Evolutionary conservation across 306 rosid species (phyloP).

Genomic region (Geum urbanum): DNA sequence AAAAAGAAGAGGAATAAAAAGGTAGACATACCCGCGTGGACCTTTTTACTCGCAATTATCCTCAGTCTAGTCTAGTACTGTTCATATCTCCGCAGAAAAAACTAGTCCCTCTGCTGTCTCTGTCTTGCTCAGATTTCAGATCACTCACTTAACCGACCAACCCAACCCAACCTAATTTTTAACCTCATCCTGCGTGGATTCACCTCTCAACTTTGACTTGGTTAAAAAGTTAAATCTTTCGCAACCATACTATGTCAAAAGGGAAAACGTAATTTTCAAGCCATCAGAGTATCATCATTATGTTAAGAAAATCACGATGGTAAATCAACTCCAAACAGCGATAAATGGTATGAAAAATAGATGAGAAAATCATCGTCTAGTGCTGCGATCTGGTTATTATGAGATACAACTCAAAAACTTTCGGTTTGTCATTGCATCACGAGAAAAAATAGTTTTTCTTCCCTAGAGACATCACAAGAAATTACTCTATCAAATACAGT

Average conservation of each 20-base stretch:
- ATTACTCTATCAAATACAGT: too few relatives aligned
- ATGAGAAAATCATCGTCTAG: too few relatives aligned
- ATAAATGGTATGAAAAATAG: too few relatives aligned
- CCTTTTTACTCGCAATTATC: background rate
- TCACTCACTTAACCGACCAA: background rate
- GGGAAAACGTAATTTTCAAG: background rate
- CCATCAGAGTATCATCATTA: too few relatives aligned
- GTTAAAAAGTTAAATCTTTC: background rate
- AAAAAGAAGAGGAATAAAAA: constrained; percentile 2
- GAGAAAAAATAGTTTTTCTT: too few relatives aligned
- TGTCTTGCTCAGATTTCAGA: constrained; percentile 1
- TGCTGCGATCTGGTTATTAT: too few relatives aligned
- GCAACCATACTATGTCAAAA: background rate
- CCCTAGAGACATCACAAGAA: too few relatives aligned
- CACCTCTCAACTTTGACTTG: background rate
- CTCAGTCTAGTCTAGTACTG: background rate
- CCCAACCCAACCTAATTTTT: background rate
- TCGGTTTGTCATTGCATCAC: too few relatives aligned
- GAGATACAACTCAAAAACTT: too few relatives aligned
- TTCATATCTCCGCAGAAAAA: background rate
- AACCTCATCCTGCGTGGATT: constrained; percentile 2
- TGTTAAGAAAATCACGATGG: too few relatives aligned
- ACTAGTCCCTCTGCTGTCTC: background rate
- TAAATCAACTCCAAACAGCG: too few relatives aligned
- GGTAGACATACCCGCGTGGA: background rate